phyloP scores from a whole-genome alignment of 2,329 filamentous ascomycete genomes.

The Pseudogymnoascus sp. region DNA sequence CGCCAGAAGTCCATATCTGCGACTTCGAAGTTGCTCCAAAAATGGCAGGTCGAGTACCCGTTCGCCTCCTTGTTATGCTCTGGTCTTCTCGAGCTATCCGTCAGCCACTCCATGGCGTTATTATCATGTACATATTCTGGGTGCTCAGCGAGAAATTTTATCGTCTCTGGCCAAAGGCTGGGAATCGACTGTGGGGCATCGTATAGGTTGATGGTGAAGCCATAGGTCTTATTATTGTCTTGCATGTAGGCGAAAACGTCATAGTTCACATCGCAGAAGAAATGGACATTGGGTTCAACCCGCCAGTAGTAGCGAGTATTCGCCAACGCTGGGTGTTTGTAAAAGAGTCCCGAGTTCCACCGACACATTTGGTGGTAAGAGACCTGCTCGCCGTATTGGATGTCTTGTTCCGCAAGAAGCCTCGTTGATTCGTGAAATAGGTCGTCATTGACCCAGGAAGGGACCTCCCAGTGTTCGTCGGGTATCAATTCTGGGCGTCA shows the following conservation, averaged over 20 bases:
- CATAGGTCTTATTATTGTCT: constrained; percentile 97
- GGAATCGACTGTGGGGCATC: constrained; percentile 82
- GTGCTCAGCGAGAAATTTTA: constrained; percentile 80
- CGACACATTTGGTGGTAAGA: constrained; percentile 99
- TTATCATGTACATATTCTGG: constrained; percentile 73
- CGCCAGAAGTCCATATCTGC: constrained; percentile 90
- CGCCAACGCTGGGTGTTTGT: constrained; percentile 82
- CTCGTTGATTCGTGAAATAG: constrained; percentile 78
- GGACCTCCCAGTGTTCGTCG: constrained; percentile 89
- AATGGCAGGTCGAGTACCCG: constrained; percentile 96
- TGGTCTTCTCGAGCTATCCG: constrained; percentile 67
- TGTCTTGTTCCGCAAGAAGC: constrained; percentile 71
- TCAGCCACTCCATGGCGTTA: constrained; percentile 82
- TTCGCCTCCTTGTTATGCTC: constrained; percentile 74
- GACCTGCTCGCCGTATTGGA: constrained; percentile 81
- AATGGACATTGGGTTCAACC: constrained; percentile 96
- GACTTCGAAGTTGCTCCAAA: constrained; percentile 99
- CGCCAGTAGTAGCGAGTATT: constrained; percentile 93
- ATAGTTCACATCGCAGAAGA: constrained; percentile 98
- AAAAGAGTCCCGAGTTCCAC: constrained; percentile 98
- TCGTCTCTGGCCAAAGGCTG: constrained; percentile 89
- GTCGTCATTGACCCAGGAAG: constrained; percentile 84
- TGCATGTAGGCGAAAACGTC: constrained; percentile 98
- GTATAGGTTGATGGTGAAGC: constrained; percentile 96
- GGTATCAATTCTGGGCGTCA: constrained; percentile 65